A percentile compares a stretch with the other conserved stretches of the same genome.
Evolutionary conservation across 129 eudicot species (phyloP).

Genomic region (Escallonia rubra): DNA sequence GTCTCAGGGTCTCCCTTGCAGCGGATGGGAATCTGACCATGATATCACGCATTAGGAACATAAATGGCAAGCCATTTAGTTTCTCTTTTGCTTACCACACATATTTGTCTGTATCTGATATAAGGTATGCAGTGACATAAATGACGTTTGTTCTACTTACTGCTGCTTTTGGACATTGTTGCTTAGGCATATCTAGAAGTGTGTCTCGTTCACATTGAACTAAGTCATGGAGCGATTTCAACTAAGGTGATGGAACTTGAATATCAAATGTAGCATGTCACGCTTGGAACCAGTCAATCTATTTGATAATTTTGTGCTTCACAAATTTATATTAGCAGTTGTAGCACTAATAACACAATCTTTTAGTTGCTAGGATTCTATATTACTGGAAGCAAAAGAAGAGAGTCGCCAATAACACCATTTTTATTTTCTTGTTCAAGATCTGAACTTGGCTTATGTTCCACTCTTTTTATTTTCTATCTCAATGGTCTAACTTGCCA

Average conservation of each 20-base stretch:
- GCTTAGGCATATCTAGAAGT: background rate
- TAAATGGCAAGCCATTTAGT: slow-evolving; percentile 84
- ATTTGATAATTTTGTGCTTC: too few species aligned
- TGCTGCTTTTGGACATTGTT: background rate
- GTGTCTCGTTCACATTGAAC: background rate
- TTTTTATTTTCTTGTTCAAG: too few species aligned
- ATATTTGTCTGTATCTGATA: slow-evolving; percentile 82
- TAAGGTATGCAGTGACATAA: slow-evolving; percentile 47
- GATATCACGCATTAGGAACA: slow-evolving; percentile 80
- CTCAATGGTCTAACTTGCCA: background rate
- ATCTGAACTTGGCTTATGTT: too few species aligned
- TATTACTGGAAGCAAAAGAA: too few species aligned
- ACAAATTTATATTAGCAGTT: too few species aligned
- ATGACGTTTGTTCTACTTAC: background rate
- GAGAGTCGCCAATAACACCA: too few species aligned
- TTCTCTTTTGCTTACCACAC: slow-evolving; percentile 90
- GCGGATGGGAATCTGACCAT: slow-evolving; percentile 66
- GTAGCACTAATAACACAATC: too few species aligned
- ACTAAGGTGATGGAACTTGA: too few species aligned
- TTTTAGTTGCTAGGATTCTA: too few species aligned
- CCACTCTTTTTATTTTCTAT: slow-evolving; percentile 1
- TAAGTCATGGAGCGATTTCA: background rate
- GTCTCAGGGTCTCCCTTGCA: slow-evolving; percentile 73
- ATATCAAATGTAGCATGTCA: too few species aligned
- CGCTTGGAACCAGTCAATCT: too few species aligned